A percentile compares a stretch with the other conserved stretches of the same genome.
Evolutionary conservation across 495 filamentous ascomycete species (phyloP).

Genomic region (Cetradonia linearis): DNA sequence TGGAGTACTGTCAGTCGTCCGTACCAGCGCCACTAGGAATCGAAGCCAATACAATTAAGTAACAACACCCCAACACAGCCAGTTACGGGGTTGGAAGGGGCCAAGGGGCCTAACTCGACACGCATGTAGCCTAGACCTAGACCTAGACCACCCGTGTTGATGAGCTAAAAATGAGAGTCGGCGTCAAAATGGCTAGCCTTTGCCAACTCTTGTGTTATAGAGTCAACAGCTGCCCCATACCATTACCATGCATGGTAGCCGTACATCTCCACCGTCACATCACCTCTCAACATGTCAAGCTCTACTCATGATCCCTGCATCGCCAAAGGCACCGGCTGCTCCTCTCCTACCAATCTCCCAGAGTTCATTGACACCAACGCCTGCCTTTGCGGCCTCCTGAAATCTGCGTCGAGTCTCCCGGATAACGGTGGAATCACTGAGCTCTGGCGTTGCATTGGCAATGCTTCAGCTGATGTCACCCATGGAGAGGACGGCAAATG

Average conservation of each 20-base stretch:
- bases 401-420: slow-evolving; percentile 12
- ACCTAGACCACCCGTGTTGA: background rate
- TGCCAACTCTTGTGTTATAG: slow-evolving; percentile 2
- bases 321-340: slow-evolving; percentile 13
- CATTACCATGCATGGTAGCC: slow-evolving; percentile 9
- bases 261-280: background rate
- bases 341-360: slow-evolving; percentile 19
- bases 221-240: background rate
- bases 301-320: slow-evolving; percentile 18
- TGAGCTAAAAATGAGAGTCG: background rate
- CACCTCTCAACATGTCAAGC: slow-evolving; percentile 16
- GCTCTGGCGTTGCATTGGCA: slow-evolving; percentile 21
- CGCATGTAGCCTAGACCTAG: background rate
- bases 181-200: background rate
- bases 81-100: background rate
- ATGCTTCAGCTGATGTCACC: slow-evolving; percentile 14
- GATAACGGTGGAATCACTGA: slow-evolving; percentile 16
- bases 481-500: slow-evolving; percentile 19
- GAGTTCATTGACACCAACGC: slow-evolving; percentile 16
- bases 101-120: background rate
- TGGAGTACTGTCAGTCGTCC: too few species aligned
- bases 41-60: too few species aligned
- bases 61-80: background rate
- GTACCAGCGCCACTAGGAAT: too few species aligned
- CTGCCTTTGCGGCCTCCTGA: slow-evolving; percentile 22